Conservation (phyloP, 495 filamentous ascomycete species). For the Penicillium longicatenatum region DNA sequence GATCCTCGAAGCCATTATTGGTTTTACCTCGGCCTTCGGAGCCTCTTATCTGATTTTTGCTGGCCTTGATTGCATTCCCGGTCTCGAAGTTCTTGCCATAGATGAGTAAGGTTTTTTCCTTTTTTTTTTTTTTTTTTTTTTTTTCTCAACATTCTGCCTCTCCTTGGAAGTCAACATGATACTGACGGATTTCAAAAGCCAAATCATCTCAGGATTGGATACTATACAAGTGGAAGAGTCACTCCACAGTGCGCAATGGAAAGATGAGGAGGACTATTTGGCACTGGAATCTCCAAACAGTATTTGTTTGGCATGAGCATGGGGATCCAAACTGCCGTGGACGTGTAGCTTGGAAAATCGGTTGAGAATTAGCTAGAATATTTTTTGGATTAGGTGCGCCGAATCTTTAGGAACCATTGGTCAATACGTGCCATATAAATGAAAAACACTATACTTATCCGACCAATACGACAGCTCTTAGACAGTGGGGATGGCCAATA, state of each 20-base stretch:
- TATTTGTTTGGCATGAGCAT: not conserved
- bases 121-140: slow-evolving; percentile 6
- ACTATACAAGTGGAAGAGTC: slow-evolving; percentile 49
- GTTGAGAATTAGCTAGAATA: too few relatives aligned
- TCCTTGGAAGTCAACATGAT: too few relatives aligned
- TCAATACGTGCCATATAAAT: too few relatives aligned
- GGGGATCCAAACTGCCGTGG: too few relatives aligned
- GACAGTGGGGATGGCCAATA: too few relatives aligned
- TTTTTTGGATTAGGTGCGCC: too few relatives aligned
- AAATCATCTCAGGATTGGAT: not conserved
- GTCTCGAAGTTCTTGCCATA: slow-evolving; percentile 33
- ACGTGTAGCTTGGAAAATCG: too few relatives aligned
- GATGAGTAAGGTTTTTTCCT: slow-evolving; percentile 28
- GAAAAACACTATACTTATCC: too few relatives aligned
- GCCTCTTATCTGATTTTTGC: slow-evolving; percentile 33
- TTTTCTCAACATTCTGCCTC: too few relatives aligned
- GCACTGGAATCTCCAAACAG: not conserved
- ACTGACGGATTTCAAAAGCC: not conserved
- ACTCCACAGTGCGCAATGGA: slow-evolving; percentile 40
- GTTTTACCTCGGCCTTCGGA: slow-evolving; percentile 41
- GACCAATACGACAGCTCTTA: too few relatives aligned
- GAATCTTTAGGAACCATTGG: too few relatives aligned
- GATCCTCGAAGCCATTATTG: slow-evolving; percentile 44
- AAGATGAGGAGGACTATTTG: slow-evolving; percentile 43
- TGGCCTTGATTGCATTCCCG: slow-evolving; percentile 35